Evolutionary conservation across 495 filamentous ascomycete species (phyloP).

Genomic region (Talaromyces adpressus): DNA sequence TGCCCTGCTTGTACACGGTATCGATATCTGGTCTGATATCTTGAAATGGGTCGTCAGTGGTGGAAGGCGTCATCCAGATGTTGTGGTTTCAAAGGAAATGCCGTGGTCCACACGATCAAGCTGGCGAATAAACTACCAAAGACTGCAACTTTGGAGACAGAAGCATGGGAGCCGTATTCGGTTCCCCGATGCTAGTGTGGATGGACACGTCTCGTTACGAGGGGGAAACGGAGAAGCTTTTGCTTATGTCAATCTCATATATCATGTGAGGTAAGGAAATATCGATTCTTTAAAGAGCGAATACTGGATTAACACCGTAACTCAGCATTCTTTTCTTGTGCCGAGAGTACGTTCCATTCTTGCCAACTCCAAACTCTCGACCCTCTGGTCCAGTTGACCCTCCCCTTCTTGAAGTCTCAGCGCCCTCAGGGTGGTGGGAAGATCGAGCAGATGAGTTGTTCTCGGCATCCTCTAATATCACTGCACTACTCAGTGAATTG

Average conservation of each 20-base stretch:
- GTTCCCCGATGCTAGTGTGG: slow-evolving; percentile 16
- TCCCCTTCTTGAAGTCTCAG: slow-evolving; percentile 13
- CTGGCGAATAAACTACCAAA: slow-evolving; percentile 13
- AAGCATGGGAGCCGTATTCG: slow-evolving; percentile 16
- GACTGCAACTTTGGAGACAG: slow-evolving; percentile 16
- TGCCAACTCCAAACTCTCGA: slow-evolving; percentile 12
- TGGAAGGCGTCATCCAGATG: slow-evolving; percentile 19
- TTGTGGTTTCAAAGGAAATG: slow-evolving; percentile 14
- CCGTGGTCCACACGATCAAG: slow-evolving; percentile 17
- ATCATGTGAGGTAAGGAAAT: slow-evolving; percentile 13
- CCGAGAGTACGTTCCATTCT: slow-evolving; percentile 21
- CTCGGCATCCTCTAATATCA: slow-evolving; percentile 13
- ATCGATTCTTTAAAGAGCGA: background rate
- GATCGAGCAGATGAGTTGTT: slow-evolving; percentile 16
- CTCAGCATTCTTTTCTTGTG: slow-evolving; percentile 14
- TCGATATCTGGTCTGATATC: slow-evolving; percentile 21
- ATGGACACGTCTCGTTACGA: slow-evolving; percentile 12
- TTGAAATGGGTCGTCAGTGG: slow-evolving; percentile 21
- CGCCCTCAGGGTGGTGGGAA: slow-evolving; percentile 19
- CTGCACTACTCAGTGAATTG: slow-evolving; percentile 14
- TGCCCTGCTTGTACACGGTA: slow-evolving; percentile 17
- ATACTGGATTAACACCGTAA: background rate
- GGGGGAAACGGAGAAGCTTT: slow-evolving; percentile 17
- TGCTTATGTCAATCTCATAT: slow-evolving; percentile 20
- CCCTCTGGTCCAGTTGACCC: slow-evolving; percentile 18